Base-by-base conservation (phyloP, 768 basidiomycete genomes). In the Lanmaoa pseudosensibilis region DNA sequence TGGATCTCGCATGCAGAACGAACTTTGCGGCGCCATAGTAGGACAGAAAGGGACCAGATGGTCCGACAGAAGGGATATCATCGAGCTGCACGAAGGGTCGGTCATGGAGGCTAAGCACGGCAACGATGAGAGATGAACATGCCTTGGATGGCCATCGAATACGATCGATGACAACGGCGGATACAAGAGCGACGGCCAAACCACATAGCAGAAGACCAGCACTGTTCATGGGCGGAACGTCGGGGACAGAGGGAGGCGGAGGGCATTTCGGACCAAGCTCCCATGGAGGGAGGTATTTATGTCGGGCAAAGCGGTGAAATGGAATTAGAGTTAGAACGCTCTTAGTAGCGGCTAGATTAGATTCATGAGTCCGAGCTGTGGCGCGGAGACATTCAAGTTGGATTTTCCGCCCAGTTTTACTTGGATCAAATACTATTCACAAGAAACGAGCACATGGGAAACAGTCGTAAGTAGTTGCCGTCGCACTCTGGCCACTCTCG, bases 41-140 rank as follows among this genome's bases (percentile, higher is more conserved):
- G 13, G 75, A 75, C 9, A 73, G 57, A 19, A 77, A 47, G 23
- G 65, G 67, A n/a, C 68, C 61, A 21, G 75, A 69, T 25, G 72
- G 66, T 10, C 74, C 74, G 4, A 76, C 65, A 0, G 74, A 55
- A n/a, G 76, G 76, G 23, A 77, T 75, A 23, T 36, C 43, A 25
- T 62, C 25, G 52, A 71, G 70, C 70, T 73, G 50, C 30, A 50
- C 18, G 36, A 51, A 52, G 12, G 47, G 53, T 58, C 2, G 36
- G 59, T 49, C 36, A 53, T 33, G 48, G 43, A 21, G 37, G 27
- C 38, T 3, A 23, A 32, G 53, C 4, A 45, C 25, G 46, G 16
- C 18, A 40, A 34, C 27, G 50, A 33, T 3, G 33, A 40, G 53
- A 23, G 37, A 2, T 15, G 23, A 43, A 52, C 67, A 34, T 52